Evolutionary conservation across 768 basidiomycete species (phyloP), one percentile per base, ranked within the genome.

Genomic region (Lyophyllum atratum): DNA sequence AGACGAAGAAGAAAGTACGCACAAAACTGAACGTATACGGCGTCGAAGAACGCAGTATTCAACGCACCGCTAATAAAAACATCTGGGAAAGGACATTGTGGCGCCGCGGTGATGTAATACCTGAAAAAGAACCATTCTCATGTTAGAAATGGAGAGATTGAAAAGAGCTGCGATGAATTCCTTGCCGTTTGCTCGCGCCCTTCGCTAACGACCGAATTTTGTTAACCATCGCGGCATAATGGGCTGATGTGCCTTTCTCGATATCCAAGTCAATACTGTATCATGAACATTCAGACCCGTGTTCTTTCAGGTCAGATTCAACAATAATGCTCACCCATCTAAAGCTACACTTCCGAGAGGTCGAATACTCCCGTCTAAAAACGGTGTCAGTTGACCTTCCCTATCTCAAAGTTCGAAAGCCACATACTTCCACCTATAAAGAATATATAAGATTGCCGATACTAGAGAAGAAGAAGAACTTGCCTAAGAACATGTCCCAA

Each of bases 1-100:
- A 37, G 57, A 55, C 48, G 17, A 5, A 26, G 25, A 31, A 26
- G 59, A 47, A 43, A 10, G 25, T 2, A 65, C 77, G 58, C 63
- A 80, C 81, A 84, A 67, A 90, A 87, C 66, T 89, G 89, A 33
- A 90, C 87, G 64, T 85, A 89, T 55, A 90, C 72, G 1, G 85
- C 85, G 68, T 90, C 89, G 60, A 90, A 90, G 3, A 71, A 76
- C 7, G 83, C 87, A 11, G 74, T 74, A 65, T 86, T 80, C 57
- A 90, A 70, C 29, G 84, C 82, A 26, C 74, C 72, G n/a, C 85
- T 82, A 2, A 90, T 69, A 60, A 79, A 76, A 3, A 79, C 81
- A 64, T 90, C 89, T 1, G 89, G 87, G 76, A 83, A 90, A 1
- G 86, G 85, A 64, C 87, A 90, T 65, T 76, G 85, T 26, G 82